phyloP scores from a whole-genome alignment of 306 rosid species.

The Aeschynomene evenia region DNA sequence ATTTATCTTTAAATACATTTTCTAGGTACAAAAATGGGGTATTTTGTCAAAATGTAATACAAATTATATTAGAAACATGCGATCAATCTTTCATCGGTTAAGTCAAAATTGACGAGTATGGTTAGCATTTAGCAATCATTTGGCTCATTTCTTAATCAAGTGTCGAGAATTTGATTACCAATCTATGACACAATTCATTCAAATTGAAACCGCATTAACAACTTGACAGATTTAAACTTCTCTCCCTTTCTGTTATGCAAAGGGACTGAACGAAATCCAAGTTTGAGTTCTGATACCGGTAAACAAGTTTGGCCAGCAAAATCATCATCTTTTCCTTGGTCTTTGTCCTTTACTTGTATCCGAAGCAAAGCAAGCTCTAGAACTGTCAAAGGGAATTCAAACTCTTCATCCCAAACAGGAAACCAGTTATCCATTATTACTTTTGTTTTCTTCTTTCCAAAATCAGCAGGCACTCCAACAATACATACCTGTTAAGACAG shows the following conservation, averaged over 20 bases:
- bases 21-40: too few relatives aligned
- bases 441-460: conserved; percentile 59
- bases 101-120: neutral
- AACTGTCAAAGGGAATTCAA: conserved; percentile 63
- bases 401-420: conserved; percentile 89
- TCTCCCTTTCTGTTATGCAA: conserved; percentile 64
- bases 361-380: conserved; percentile 89
- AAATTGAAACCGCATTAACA: conserved; percentile 55
- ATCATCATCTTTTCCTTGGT: conserved; percentile 76
- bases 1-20: too few relatives aligned
- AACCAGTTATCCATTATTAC: conserved; percentile 66
- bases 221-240: conserved; percentile 58
- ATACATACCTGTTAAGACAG: conserved; percentile 31
- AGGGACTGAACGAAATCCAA: conserved; percentile 76
- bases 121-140: neutral
- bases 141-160: too few relatives aligned
- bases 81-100: neutral
- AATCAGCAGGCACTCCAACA: conserved; percentile 72
- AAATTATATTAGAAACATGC: neutral
- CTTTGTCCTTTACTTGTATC: conserved; percentile 71
- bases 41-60: too few relatives aligned
- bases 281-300: conserved; percentile 72
- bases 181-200: conserved; percentile 27
- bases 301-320: conserved; percentile 90
- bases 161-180: too few relatives aligned